Conservation (phyloP, 208 protist species). For the Leptomonas pyrrhocoris region DNA sequence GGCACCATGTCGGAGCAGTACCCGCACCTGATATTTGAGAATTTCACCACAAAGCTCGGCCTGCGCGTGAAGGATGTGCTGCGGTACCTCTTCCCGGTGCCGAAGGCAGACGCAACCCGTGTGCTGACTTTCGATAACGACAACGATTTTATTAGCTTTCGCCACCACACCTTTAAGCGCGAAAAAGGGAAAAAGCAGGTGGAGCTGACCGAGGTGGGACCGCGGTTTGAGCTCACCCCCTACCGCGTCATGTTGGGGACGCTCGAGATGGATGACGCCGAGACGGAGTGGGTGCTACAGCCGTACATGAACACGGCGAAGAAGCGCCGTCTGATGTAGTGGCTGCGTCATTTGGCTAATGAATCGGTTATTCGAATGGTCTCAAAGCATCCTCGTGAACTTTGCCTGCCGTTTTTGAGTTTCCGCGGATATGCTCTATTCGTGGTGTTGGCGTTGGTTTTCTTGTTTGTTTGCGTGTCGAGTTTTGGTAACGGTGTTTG, state of each 20-base stretch:
- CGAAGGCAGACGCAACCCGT: constrained; percentile 95
- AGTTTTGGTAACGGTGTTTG: too few species aligned
- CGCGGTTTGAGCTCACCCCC: constrained; percentile 97
- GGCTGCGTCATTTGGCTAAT: not conserved
- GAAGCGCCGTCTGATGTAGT: constrained; percentile 91
- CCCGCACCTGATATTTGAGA: constrained; percentile 99
- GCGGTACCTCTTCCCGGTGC: constrained; percentile 98
- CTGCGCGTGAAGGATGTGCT: constrained; percentile 93
- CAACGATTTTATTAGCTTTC: constrained; percentile 99
- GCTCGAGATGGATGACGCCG: constrained; percentile 95
- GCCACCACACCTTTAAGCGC: constrained; percentile 96
- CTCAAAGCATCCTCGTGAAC: too few species aligned
- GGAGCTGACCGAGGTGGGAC: constrained; percentile 97
- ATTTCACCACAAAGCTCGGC: constrained; percentile 97
- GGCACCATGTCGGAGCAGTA: constrained; percentile 94
- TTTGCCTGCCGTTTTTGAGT: too few species aligned
- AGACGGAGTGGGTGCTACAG: constrained; percentile 98
- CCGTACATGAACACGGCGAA: constrained; percentile 99
- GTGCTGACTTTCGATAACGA: constrained; percentile 98
- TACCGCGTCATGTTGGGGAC: constrained; percentile 97
- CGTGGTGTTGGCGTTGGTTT: too few species aligned
- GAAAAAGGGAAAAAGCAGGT: constrained; percentile 74
- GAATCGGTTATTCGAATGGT: too few species aligned
- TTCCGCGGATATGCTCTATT: too few species aligned
- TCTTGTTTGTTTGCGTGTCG: too few species aligned